These are phyloP conservation scores for Zopfochytrium polystomum DNA, from an alignment of 371 early-diverging fungal genomes.

Conservation along the genomic window DNA sequence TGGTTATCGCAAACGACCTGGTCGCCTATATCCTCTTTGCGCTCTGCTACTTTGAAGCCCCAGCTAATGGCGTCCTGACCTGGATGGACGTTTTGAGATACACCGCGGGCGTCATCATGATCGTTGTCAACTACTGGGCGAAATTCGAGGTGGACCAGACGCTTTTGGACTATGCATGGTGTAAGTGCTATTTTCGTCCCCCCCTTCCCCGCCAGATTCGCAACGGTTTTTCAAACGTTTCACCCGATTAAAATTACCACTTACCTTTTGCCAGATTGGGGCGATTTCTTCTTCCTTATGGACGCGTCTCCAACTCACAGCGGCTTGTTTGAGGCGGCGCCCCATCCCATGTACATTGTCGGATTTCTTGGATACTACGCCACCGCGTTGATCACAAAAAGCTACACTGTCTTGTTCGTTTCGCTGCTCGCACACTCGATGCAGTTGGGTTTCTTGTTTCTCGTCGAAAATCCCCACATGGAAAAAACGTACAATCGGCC, in stretches of 20 bases:
- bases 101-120: conserved; percentile 71
- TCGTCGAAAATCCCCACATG: conserved; percentile 95
- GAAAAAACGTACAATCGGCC: conserved; percentile 88
- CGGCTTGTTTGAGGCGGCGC: conserved; percentile 94
- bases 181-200: conserved; percentile 50
- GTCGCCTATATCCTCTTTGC: conserved; percentile 81
- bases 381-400: conserved; percentile 64
- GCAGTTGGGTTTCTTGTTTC: conserved; percentile 82
- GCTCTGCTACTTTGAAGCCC: conserved; percentile 41
- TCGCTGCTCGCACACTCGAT: conserved; percentile 83
- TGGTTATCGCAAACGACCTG: conserved; percentile 91
- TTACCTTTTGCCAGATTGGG: conserved; percentile 72
- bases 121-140: conserved; percentile 92
- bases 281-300: conserved; percentile 94
- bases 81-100: conserved; percentile 69
- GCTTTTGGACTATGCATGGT: conserved; percentile 97
- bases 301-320: conserved; percentile 79
- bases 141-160: conserved; percentile 94
- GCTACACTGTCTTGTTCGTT: conserved; percentile 84
- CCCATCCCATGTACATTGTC: conserved; percentile 97
- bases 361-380: conserved; percentile 97
- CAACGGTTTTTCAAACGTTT: neutral
- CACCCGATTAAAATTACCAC: neutral
- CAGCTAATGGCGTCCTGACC: conserved; percentile 54
- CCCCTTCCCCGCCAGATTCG: neutral